Base-by-base conservation (phyloP, 768 basidiomycete species). In the Agrocybe praecox region DNA sequence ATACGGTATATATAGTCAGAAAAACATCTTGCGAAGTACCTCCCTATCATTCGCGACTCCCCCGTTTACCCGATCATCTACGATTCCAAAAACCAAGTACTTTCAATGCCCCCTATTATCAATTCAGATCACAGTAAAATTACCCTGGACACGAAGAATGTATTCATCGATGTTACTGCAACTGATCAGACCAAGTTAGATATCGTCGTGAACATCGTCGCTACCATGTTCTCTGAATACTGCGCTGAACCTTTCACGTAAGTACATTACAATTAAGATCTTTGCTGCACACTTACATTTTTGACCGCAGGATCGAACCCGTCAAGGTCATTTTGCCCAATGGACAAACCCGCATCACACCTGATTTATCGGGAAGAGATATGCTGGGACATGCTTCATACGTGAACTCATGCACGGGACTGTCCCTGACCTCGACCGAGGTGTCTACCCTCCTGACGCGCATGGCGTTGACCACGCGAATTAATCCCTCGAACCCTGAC, bases 161-260 rank as follows among this genome's bases (percentile, higher is more conserved):
- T 99, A 70, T 98, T 98, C 77, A 91, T 99, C 63, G 97, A 99
- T 72, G 86, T 96, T 26, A 98, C 97, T 9, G 96, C 96, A 2
- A 97, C 94, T 17, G 97, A 99, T 67, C 84, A 92, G 68, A 98
- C 96, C 24, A 99, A 99, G 74, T 85, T 99, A 57, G 87, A 89
- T 61, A 96, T 98, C 48, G 97, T 98, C 51, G 85, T 94, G 47
- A 97, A 96, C 71, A 96, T 98, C 59, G 85, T 99, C 12, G 79
- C 90, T 2, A 89, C 92, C n/a, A 96, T 98, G 96, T 99, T 99
- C 74, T 89, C 96, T 2, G 96, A 98, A 73, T 97, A 99, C 69
- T 94, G 92, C 69, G 84, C 84, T 58, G 86, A 92, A 42, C 92
- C 95, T 3, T 98, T 88, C 84, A 88, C 92, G 96, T 98, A 72